Evolutionary conservation across 2,329 filamentous ascomycete species (phyloP).

Genomic region (Fusarium nygamai): DNA sequence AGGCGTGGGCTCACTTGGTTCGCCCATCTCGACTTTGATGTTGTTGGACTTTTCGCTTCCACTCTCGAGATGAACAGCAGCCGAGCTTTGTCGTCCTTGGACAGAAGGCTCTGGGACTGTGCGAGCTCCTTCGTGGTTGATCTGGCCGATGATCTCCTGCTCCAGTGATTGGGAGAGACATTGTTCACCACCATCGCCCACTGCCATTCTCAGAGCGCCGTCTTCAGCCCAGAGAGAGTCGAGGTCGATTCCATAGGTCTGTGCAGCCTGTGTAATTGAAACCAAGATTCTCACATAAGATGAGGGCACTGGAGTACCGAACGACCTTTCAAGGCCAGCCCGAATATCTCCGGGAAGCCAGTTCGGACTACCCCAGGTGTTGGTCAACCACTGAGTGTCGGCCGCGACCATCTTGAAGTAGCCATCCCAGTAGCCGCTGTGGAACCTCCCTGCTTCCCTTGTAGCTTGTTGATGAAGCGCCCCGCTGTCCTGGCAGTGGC

Average conservation of each 20-base stretch:
- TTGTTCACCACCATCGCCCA: not conserved
- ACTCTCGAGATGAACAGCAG: too few species aligned
- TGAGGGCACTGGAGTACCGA: not conserved
- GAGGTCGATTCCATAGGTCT: not conserved
- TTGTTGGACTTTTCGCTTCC: too few species aligned
- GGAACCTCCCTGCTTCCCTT: not conserved
- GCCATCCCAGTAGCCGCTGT: not conserved
- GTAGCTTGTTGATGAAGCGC: not conserved
- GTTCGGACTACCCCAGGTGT: not conserved
- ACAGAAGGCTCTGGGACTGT: not conserved
- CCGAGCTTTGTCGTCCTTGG: not conserved
- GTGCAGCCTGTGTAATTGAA: not conserved
- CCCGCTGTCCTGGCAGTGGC: too few species aligned
- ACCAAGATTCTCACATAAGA: not conserved
- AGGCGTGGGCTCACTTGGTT: rapidly evolving
- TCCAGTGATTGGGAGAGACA: not conserved
- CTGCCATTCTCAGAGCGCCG: not conserved
- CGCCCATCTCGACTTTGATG: not conserved
- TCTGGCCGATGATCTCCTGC: not conserved
- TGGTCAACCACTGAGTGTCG: not conserved
- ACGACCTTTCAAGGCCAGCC: too few species aligned
- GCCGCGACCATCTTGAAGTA: not conserved
- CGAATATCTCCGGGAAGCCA: not conserved
- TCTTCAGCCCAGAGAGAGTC: not conserved
- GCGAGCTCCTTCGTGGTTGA: rapidly evolving